These are phyloP conservation scores for Pleurotus giganteus DNA, from an alignment of 768 basidiomycete species.

Conservation along the genomic window DNA sequence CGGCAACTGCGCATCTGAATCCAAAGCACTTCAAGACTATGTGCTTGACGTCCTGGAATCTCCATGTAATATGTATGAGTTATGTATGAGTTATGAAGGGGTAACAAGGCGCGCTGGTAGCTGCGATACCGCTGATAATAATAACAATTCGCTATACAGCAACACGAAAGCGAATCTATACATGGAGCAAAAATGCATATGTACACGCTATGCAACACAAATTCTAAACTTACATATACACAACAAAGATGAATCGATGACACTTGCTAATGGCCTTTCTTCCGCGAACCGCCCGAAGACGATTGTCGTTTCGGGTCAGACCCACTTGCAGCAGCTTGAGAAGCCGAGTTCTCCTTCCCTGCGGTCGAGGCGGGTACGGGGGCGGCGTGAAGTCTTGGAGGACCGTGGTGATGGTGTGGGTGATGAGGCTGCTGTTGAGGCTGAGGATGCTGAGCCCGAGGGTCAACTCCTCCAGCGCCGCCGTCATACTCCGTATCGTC, in stretches of 20 bases:
- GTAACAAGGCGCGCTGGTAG: no score
- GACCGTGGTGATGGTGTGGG: slow-evolving; percentile 12
- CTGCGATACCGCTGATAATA: background rate
- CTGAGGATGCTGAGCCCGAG: slow-evolving; percentile 1
- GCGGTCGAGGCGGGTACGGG: slow-evolving; percentile 22
- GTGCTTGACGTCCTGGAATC: no score
- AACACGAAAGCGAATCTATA: background rate
- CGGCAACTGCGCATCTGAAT: no score
- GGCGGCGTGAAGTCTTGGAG: slow-evolving; percentile 31
- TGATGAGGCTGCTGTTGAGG: background rate
- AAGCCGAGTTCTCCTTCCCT: slow-evolving; percentile 19
- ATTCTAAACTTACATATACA: no score
- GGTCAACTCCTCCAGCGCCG: background rate
- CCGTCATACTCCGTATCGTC: slow-evolving; percentile 6
- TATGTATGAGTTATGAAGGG: no score
- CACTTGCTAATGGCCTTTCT: background rate
- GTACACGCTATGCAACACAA: background rate
- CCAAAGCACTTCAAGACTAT: no score
- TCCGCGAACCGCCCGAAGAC: background rate
- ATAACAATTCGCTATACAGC: background rate
- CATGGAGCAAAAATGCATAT: background rate
- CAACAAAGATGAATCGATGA: no score
- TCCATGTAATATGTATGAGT: no score
- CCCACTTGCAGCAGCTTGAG: background rate
- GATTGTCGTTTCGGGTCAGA: background rate